Conservation (phyloP, 192 early-diverging fungal genomes). For the Coemansia sp. region DNA sequence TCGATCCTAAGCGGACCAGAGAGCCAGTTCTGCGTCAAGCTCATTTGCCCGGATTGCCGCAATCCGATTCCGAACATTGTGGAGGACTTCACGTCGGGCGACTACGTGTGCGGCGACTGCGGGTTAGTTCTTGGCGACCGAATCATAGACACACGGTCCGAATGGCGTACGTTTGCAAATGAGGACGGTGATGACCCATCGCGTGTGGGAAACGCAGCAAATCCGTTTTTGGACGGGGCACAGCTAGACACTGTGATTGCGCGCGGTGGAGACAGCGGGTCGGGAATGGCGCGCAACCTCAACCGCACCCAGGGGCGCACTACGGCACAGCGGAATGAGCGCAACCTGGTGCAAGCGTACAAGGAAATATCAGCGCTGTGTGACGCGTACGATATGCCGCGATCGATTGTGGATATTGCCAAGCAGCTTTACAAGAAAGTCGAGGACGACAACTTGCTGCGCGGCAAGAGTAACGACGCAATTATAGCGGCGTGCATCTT, state of each 20-base stretch:
- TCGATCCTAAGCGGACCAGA: conserved; percentile 9
- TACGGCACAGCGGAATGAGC: conserved; percentile 72
- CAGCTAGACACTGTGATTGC: conserved; percentile 67
- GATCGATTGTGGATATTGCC: conserved; percentile 81
- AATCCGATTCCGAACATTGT: conserved; percentile 86
- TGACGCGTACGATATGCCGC: conserved; percentile 79
- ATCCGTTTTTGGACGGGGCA: conserved; percentile 38
- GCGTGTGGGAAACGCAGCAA: conserved; percentile 48
- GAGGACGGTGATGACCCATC: conserved; percentile 52
- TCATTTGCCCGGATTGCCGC: conserved; percentile 75
- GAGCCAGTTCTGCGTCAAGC: conserved; percentile 15
- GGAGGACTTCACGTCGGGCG: conserved; percentile 93
- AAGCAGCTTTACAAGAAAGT: conserved; percentile 91
- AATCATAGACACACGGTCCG: conserved; percentile 96
- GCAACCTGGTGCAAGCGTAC: conserved; percentile 79
- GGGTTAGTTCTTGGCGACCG: conserved; percentile 90
- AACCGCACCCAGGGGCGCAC: conserved; percentile 59
- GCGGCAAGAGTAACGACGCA: conserved; percentile 79
- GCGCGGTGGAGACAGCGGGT: conserved; percentile 74
- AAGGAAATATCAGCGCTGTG: conserved; percentile 86
- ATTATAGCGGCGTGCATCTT: conserved; percentile 93
- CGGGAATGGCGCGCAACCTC: conserved; percentile 43
- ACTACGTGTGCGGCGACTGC: conserved; percentile 93
- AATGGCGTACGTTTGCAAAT: conserved; percentile 79
- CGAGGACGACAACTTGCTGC: conserved; percentile 81